phyloP scores from a whole-genome alignment of 768 basidiomycete genomes.

The Agrocybe chaxingu region DNA sequence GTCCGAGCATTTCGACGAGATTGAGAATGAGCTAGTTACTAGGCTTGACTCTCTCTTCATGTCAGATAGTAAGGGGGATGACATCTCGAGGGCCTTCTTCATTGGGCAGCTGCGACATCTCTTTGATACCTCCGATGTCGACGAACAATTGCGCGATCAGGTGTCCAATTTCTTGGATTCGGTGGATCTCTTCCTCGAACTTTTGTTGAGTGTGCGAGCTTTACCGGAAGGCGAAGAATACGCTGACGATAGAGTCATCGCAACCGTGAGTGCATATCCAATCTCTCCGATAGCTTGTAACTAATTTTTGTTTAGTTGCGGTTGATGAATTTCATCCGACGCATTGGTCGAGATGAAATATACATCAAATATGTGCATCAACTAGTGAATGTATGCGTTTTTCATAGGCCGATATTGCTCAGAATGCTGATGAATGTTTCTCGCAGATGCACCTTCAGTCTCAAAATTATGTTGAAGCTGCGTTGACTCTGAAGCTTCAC shows the following conservation, averaged over 20 bases:
- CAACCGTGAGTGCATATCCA: constrained; percentile 53
- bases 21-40: constrained; percentile 90
- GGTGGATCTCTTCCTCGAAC: constrained; percentile 89
- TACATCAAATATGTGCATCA: constrained; percentile 97
- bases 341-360: constrained; percentile 89
- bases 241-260: constrained; percentile 91
- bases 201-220: constrained; percentile 82
- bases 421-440: constrained; percentile 14
- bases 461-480: constrained; percentile 91
- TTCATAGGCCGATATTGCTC: not conserved
- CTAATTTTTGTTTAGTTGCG: constrained; percentile 51
- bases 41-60: constrained; percentile 90
- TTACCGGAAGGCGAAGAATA: constrained; percentile 93
- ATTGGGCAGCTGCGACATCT: constrained; percentile 84
- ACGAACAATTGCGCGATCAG: constrained; percentile 72
- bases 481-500: constrained; percentile 88
- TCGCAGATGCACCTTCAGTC: constrained; percentile 80
- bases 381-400: constrained; percentile 72
- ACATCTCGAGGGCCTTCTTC: constrained; percentile 91
- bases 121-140: constrained; percentile 83
- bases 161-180: constrained; percentile 84
- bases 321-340: constrained; percentile 90
- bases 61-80: constrained; percentile 88
- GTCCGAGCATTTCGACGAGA: constrained; percentile 79
- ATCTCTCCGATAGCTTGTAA: constrained; percentile 10